These are phyloP conservation scores for Protea cynaroides DNA, from an alignment of 164 flowering plant genomes.

Conservation along the genomic window DNA sequence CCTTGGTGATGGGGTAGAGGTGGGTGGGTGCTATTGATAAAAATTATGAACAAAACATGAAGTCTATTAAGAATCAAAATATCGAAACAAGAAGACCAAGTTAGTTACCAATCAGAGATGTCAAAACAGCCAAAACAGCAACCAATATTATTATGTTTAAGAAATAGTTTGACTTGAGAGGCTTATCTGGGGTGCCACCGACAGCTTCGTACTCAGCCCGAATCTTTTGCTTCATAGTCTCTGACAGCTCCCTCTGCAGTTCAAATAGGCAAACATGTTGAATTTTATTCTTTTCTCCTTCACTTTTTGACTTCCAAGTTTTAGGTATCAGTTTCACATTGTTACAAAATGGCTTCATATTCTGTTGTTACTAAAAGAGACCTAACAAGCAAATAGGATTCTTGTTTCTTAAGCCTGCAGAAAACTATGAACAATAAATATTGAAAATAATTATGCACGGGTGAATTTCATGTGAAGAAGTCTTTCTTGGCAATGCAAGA, in stretches of 20 bases:
- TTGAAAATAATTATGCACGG: slow-evolving; percentile 18
- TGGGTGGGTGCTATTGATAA: too few relatives aligned
- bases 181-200: slow-evolving; percentile 96
- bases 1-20: too few relatives aligned
- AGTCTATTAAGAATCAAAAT: too few relatives aligned
- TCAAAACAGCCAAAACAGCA: slow-evolving; percentile 73
- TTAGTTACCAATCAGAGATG: slow-evolving; percentile 59
- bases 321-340: slow-evolving; percentile 37
- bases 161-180: slow-evolving; percentile 80
- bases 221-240: slow-evolving; percentile 85
- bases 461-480: slow-evolving; percentile 1
- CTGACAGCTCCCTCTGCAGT: slow-evolving; percentile 94
- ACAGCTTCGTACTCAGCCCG: slow-evolving; percentile 80
- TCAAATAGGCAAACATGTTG: slow-evolving; percentile 56
- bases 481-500: slow-evolving; percentile 8
- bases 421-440: slow-evolving; percentile 37
- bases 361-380: slow-evolving; percentile 44
- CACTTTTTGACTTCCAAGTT: slow-evolving; percentile 41
- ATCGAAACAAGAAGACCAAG: background rate
- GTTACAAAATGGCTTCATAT: slow-evolving; percentile 50
- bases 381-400: slow-evolving; percentile 42
- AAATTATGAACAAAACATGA: too few relatives aligned
- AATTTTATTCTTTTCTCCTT: slow-evolving; percentile 41
- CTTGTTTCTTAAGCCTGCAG: slow-evolving; percentile 77
- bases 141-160: slow-evolving; percentile 76